phyloP scores from a whole-genome alignment of 176 grass and related monocot species.

The Oropetium thomaeum region DNA sequence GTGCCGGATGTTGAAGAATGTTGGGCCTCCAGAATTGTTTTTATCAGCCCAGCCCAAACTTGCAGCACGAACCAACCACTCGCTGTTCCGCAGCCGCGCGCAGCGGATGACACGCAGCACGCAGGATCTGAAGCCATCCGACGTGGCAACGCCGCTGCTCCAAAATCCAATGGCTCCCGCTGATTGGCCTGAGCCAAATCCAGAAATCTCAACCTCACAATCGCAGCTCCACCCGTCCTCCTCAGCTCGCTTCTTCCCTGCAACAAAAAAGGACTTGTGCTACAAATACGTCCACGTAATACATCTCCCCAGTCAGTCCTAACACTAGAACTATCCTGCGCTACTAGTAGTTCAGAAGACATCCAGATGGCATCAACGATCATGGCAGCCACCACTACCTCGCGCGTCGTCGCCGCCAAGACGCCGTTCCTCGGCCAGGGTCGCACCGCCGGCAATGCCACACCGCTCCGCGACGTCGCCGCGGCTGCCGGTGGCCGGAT shows the following conservation, averaged over 20 bases:
- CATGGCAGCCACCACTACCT: constrained; percentile 63
- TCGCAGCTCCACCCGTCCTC: constrained; percentile 20
- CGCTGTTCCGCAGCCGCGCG: background rate
- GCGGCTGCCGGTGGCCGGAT: constrained; percentile 50
- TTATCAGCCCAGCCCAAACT: background rate
- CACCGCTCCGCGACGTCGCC: constrained; percentile 48
- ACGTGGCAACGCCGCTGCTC: constrained; percentile 41
- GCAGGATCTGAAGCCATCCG: constrained; percentile 36
- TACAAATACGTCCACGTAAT: constrained; percentile 60
- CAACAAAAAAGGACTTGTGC: constrained; percentile 36
- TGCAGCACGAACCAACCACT: background rate
- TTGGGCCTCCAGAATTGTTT: background rate
- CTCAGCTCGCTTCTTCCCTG: background rate
- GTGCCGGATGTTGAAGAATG: too few relatives aligned
- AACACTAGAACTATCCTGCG: background rate
- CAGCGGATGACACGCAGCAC: constrained; percentile 23
- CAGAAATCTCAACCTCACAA: constrained; percentile 69
- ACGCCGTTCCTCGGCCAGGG: constrained; percentile 70
- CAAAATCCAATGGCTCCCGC: constrained; percentile 39
- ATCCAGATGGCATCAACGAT: constrained; percentile 53
- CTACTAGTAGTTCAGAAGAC: background rate
- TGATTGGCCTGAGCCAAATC: constrained; percentile 64
- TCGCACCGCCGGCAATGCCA: constrained; percentile 43
- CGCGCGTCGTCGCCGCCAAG: constrained; percentile 41
- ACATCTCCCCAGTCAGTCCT: background rate